A percentile compares a stretch with the other conserved stretches of the same genome.
Conservation (phyloP, 1,139 yeast genomes). For the Zygosaccharomyces sapae region DNA sequence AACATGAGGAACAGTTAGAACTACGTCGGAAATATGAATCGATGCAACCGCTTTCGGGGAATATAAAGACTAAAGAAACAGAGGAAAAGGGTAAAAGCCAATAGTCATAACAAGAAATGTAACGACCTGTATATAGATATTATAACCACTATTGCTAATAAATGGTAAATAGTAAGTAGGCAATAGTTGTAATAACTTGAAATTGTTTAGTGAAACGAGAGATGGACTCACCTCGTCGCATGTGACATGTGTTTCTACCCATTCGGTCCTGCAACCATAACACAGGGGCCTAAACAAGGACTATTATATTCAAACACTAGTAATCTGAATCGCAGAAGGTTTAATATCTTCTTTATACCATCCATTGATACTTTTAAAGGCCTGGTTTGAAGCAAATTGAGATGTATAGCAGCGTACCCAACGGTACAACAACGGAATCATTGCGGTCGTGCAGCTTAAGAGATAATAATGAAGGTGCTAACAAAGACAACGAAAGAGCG, state of each 20-base stretch:
- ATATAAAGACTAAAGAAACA: conserved; percentile 35
- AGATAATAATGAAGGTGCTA: neutral
- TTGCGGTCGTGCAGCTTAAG: conserved; percentile 3
- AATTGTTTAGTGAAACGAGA: no score
- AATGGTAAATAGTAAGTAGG: no score
- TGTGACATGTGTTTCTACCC: conserved; percentile 5
- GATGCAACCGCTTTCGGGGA: conserved; percentile 62
- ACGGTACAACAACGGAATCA: conserved; percentile 2
- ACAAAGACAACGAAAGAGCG: neutral
- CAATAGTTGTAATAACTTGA: no score
- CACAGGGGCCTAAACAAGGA: conserved; percentile 7
- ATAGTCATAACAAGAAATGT: neutral
- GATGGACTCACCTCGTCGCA: neutral
- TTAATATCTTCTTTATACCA: neutral
- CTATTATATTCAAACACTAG: neutral
- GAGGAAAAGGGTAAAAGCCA: conserved; percentile 15
- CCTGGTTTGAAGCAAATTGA: conserved; percentile 1
- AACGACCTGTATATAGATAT: conserved; percentile 5
- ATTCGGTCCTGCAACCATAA: conserved; percentile 1
- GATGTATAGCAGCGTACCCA: conserved; percentile 4
- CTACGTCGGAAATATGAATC: conserved; percentile 59
- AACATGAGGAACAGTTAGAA: conserved; percentile 70
- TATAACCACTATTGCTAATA: no score
- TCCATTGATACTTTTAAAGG: neutral
- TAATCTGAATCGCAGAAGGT: neutral